These are phyloP conservation scores for Coemansia umbellata DNA, from an alignment of 192 early-diverging fungal species.

Conservation along the genomic window DNA sequence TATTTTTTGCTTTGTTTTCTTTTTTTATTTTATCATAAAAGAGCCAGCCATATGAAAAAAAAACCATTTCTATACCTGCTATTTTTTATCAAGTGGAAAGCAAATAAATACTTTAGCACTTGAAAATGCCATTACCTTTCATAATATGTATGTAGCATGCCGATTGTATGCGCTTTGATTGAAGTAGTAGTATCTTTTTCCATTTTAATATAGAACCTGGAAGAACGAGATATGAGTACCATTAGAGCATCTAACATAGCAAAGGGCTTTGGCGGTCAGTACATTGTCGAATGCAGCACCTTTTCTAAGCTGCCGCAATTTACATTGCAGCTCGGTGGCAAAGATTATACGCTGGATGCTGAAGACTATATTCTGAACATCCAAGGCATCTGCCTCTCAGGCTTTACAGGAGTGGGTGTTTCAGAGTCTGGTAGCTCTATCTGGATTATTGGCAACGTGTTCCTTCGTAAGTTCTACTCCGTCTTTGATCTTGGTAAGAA, in stretches of 20 bases:
- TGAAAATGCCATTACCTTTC: no score
- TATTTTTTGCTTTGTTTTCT: background rate
- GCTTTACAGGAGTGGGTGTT: conserved; percentile 92
- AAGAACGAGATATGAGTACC: background rate
- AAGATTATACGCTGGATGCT: conserved; percentile 57
- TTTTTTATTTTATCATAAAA: no score
- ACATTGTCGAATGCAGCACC: conserved; percentile 72
- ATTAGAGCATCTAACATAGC: no score
- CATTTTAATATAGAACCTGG: no score
- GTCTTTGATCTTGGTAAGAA: conserved; percentile 55
- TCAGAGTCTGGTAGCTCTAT: conserved; percentile 69
- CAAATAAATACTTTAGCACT: no score
- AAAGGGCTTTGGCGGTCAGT: conserved; percentile 92
- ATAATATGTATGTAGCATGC: no score
- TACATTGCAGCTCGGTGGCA: conserved; percentile 71
- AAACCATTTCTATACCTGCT: no score
- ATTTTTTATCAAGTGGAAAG: no score
- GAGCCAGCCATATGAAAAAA: no score
- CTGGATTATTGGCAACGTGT: conserved; percentile 85
- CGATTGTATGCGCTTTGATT: no score
- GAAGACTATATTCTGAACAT: conserved; percentile 67
- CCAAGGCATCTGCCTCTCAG: conserved; percentile 66
- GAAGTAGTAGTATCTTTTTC: no score
- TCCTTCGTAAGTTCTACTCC: conserved; percentile 78
- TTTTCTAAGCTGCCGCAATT: conserved; percentile 73